Evolutionary conservation across 495 filamentous ascomycete genomes (phyloP).

Genomic region (Annulohypoxylon bovei): DNA sequence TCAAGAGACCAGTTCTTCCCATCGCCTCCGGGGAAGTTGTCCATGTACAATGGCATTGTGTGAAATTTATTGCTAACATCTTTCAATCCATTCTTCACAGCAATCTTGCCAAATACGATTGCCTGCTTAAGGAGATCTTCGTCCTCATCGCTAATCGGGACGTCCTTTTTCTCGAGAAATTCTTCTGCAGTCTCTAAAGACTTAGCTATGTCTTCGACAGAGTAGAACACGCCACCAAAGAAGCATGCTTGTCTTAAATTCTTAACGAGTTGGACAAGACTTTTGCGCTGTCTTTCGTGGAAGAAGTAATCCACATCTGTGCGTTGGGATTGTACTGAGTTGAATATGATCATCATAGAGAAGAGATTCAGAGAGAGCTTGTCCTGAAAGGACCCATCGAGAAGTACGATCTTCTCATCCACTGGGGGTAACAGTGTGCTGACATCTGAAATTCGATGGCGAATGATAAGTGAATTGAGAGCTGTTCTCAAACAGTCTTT

Average conservation of each 20-base stretch:
- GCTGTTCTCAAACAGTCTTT: slow-evolving; percentile 72
- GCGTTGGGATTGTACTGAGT: slow-evolving; percentile 89
- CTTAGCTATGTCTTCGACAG: slow-evolving; percentile 65
- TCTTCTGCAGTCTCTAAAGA: slow-evolving; percentile 69
- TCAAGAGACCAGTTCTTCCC: slow-evolving; percentile 73
- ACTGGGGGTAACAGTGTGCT: slow-evolving; percentile 72
- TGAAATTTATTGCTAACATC: slow-evolving; percentile 71
- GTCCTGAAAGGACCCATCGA: slow-evolving; percentile 87
- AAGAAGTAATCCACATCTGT: slow-evolving; percentile 90
- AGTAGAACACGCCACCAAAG: slow-evolving; percentile 83
- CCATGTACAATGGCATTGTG: slow-evolving; percentile 79
- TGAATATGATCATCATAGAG: slow-evolving; percentile 79
- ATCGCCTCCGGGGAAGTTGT: slow-evolving; percentile 65
- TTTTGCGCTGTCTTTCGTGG: slow-evolving; percentile 72
- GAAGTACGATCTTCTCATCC: slow-evolving; percentile 72
- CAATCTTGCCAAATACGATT: slow-evolving; percentile 68
- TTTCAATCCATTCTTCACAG: slow-evolving; percentile 69
- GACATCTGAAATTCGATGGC: slow-evolving; percentile 77
- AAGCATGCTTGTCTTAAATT: slow-evolving; percentile 91
- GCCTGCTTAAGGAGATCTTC: slow-evolving; percentile 67
- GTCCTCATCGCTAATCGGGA: slow-evolving; percentile 67
- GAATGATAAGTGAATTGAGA: slow-evolving; percentile 80
- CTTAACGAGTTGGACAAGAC: slow-evolving; percentile 70
- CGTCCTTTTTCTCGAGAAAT: slow-evolving; percentile 66
- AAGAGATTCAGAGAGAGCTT: slow-evolving; percentile 86